These are phyloP conservation scores for Paraphaeosphaeria sporulosa DNA, from an alignment of 2,329 filamentous ascomycete species.

Conservation along the genomic window DNA sequence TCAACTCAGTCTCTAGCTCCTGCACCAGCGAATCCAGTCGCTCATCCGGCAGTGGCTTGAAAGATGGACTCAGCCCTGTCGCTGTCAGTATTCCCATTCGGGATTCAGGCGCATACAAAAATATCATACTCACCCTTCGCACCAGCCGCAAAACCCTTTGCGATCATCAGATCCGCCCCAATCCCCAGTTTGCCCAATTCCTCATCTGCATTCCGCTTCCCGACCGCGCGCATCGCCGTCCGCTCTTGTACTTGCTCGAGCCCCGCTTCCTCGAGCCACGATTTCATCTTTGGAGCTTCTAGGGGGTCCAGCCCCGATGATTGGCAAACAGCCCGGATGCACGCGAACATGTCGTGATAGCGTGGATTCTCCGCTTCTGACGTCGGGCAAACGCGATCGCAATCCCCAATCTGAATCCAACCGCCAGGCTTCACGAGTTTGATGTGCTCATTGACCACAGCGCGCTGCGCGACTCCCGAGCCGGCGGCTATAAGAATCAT, in stretches of 20 bases:
- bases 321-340: conserved; percentile 18
- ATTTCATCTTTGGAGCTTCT: conserved; percentile 17
- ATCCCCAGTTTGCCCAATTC: conserved; percentile 12
- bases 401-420: conserved; percentile 22
- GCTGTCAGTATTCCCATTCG: not conserved
- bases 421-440: conserved; percentile 11
- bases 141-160: conserved; percentile 15
- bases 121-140: conserved; percentile 15
- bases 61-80: conserved; percentile 4
- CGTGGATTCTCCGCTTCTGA: conserved; percentile 15
- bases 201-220: conserved; percentile 18
- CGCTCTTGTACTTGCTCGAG: conserved; percentile 18
- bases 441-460: conserved; percentile 18
- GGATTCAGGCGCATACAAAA: not conserved
- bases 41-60: conserved; percentile 15
- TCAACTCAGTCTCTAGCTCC: conserved; percentile 12
- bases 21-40: conserved; percentile 7
- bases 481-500: conserved; percentile 21
- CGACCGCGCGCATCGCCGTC: conserved; percentile 18
- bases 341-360: conserved; percentile 21
- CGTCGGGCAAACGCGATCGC: conserved; percentile 20
- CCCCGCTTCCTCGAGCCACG: conserved; percentile 19
- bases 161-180: conserved; percentile 19
- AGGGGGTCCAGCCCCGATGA: conserved; percentile 14
- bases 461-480: conserved; percentile 14